Percentiles rank a stretch among this genome's conserved stretches.
phyloP scores from a whole-genome alignment of 495 filamentous ascomycete genomes.

The Lophiotrema nucula region DNA sequence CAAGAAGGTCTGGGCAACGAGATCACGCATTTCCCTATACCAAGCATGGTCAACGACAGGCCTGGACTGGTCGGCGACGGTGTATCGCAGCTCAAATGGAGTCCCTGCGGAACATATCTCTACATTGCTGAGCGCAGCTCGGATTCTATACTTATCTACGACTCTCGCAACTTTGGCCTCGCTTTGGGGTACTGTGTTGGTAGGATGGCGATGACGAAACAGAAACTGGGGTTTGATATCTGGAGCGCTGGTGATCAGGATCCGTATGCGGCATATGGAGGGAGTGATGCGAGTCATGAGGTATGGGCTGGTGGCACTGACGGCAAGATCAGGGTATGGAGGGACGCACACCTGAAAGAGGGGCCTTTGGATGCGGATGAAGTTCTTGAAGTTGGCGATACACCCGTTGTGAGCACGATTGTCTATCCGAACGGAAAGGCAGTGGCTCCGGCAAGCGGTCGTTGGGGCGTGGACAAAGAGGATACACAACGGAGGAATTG shows the following conservation, averaged over 20 bases:
- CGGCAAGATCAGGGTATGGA: conserved; percentile 76
- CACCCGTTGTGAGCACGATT: conserved; percentile 7
- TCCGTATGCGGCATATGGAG: conserved; percentile 15
- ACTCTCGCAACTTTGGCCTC: conserved; percentile 70
- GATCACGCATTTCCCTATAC: conserved; percentile 64
- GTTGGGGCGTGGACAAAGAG: no score
- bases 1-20: conserved; percentile 61
- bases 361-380: conserved; percentile 38
- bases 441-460: no score
- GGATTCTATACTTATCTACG: conserved; percentile 72
- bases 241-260: conserved; percentile 2
- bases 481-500: no score
- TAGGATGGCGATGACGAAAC: conserved; percentile 68
- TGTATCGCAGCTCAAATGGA: conserved; percentile 75
- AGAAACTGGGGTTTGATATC: conserved; percentile 75
- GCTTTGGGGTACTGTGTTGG: conserved; percentile 70
- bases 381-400: conserved; percentile 29
- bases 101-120: conserved; percentile 81
- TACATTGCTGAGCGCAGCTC: conserved; percentile 82
- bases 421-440: no score
- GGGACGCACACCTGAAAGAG: conserved; percentile 49
- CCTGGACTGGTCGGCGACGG: conserved; percentile 61
- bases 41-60: neutral
- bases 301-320: conserved; percentile 84
- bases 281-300: conserved; percentile 57